These are phyloP conservation scores for Coemansia sp. DNA, from an alignment of 192 early-diverging fungal genomes.

Conservation along the genomic window DNA sequence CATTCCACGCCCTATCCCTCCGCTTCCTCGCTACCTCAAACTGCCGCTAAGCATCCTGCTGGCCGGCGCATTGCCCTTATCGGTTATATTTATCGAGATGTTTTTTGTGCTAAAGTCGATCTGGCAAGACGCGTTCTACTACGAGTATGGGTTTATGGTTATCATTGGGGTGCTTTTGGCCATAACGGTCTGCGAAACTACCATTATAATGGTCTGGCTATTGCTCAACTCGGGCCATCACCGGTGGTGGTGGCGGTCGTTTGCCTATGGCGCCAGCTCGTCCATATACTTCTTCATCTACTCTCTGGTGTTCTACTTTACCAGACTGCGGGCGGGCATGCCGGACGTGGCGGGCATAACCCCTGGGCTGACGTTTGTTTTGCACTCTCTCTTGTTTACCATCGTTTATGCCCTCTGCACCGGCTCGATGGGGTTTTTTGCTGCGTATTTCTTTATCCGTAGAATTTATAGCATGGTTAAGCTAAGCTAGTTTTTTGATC, in stretches of 20 bases:
- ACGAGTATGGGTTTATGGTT: conserved; percentile 61
- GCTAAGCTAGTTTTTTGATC: conserved; percentile 8
- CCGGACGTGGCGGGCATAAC: conserved; percentile 55
- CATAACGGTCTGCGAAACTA: conserved; percentile 61
- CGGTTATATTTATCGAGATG: conserved; percentile 70
- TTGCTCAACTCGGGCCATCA: conserved; percentile 68
- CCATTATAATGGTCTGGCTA: conserved; percentile 69
- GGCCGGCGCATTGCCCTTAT: conserved; percentile 70
- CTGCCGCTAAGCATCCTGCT: conserved; percentile 59
- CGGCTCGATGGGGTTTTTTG: conserved; percentile 52
- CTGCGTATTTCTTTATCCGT: conserved; percentile 46
- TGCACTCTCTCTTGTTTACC: conserved; percentile 65
- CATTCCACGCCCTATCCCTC: conserved; percentile 89
- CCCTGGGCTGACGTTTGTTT: conserved; percentile 75
- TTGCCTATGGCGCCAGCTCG: conserved; percentile 71
- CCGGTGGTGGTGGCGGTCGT: conserved; percentile 93
- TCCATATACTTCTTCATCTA: conserved; percentile 81
- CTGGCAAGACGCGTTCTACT: conserved; percentile 68
- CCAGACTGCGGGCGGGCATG: conserved; percentile 60
- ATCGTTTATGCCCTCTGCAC: conserved; percentile 57
- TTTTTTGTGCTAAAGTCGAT: conserved; percentile 69
- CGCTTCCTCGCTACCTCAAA: conserved; percentile 70
- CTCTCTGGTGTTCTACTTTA: conserved; percentile 70
- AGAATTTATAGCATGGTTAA: conserved; percentile 50
- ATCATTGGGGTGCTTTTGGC: conserved; percentile 62